Evolutionary conservation across 192 early-diverging fungal species (phyloP).

Genomic region (Phlyctochytrium arcticum): DNA sequence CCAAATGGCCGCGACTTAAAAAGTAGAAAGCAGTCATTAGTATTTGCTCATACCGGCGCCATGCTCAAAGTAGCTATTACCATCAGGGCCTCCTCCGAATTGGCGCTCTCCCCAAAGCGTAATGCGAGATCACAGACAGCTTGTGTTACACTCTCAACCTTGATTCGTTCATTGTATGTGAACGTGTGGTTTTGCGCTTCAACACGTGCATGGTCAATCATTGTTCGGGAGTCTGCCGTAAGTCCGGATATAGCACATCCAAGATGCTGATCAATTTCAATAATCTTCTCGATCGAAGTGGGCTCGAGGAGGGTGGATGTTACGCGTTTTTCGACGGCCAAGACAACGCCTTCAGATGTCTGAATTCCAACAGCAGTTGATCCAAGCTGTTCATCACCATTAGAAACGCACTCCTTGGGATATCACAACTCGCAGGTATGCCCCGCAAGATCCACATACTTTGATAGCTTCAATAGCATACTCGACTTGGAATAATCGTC

Average conservation of each 20-base stretch:
- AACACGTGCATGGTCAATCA: constrained; percentile 97
- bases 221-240: constrained; percentile 93
- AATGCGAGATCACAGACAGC: constrained; percentile 97
- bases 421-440: neutral
- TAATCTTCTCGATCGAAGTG: constrained; percentile 95
- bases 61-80: constrained; percentile 43
- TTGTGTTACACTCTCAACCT: constrained; percentile 95
- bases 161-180: constrained; percentile 91
- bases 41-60: neutral
- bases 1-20: constrained; percentile 93
- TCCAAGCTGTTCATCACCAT: constrained; percentile 61
- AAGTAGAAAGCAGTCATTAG: neutral
- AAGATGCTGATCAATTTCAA: constrained; percentile 93
- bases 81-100: constrained; percentile 97
- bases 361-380: constrained; percentile 98
- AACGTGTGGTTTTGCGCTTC: constrained; percentile 97
- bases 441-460: constrained; percentile 41
- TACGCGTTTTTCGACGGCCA: constrained; percentile 97
- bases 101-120: constrained; percentile 94
- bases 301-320: constrained; percentile 90
- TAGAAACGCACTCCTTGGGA: neutral
- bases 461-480: constrained; percentile 99
- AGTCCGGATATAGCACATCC: constrained; percentile 98
- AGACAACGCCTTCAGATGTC: constrained; percentile 86
- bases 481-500: constrained; percentile 99